phyloP scores from a whole-genome alignment of 768 basidiomycete species.

The Mycena olivaceomarginata region DNA sequence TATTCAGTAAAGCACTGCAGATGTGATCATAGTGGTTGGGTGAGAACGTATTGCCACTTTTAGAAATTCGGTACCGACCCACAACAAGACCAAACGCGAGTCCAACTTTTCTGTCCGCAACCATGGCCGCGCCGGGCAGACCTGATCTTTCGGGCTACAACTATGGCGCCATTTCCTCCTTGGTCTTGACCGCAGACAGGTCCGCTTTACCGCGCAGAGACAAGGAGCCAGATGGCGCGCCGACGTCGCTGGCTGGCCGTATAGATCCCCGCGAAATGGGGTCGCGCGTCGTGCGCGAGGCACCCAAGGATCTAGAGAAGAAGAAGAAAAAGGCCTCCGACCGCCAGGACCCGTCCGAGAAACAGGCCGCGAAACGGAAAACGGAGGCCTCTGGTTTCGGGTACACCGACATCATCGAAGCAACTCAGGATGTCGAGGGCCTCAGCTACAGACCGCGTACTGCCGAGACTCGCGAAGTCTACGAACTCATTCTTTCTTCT shows the following conservation, averaged over 20 bases:
- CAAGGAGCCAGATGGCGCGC: conserved; percentile 97
- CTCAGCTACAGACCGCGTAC: conserved; percentile 95
- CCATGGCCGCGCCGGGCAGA: conserved; percentile 37
- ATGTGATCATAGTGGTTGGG: too few relatives aligned
- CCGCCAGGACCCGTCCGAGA: conserved; percentile 74
- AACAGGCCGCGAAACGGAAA: conserved; percentile 72
- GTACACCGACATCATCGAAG: conserved; percentile 94
- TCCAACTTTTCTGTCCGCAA: conserved; percentile 29
- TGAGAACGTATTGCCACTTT: not conserved
- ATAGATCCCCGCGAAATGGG: conserved; percentile 97
- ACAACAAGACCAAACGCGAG: conserved; percentile 10
- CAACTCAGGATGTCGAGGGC: conserved; percentile 95
- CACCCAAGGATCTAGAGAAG: conserved; percentile 93
- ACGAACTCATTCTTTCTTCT: conserved; percentile 90
- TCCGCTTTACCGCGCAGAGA: conserved; percentile 89
- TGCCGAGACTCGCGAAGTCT: conserved; percentile 95
- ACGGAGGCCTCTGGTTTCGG: conserved; percentile 83
- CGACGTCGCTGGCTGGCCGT: conserved; percentile 92
- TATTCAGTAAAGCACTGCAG: too few relatives aligned
- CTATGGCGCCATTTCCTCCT: conserved; percentile 95
- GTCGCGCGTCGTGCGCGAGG: conserved; percentile 88
- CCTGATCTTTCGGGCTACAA: conserved; percentile 74
- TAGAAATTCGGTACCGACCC: not conserved
- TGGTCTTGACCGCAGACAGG: conserved; percentile 95
- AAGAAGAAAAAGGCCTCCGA: conserved; percentile 92